Percentiles rank a stretch among this genome's conserved stretches.
Evolutionary conservation across 1,284 basidiomycete species (phyloP).

Genomic region (Flammula alnicola): DNA sequence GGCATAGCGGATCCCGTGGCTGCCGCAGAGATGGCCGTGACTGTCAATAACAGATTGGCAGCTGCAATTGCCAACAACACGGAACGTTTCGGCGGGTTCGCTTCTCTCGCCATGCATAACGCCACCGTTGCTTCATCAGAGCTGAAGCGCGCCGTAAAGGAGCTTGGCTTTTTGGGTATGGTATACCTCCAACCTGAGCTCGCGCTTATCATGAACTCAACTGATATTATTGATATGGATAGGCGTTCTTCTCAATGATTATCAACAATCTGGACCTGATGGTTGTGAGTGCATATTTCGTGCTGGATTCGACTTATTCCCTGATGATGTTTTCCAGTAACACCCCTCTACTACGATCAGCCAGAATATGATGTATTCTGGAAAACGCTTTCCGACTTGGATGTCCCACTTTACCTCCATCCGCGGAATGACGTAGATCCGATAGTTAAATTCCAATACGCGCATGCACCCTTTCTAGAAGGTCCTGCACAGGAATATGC

Average conservation of each 20-base stretch:
- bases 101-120: slow-evolving; percentile 50
- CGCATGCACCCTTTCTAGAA: slow-evolving; percentile 37
- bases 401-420: slow-evolving; percentile 50
- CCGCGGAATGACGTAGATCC: slow-evolving; percentile 38
- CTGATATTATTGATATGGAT: neutral
- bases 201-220: neutral
- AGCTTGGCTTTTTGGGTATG: slow-evolving; percentile 44
- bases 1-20: slow-evolving; percentile 40
- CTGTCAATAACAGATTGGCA: slow-evolving; percentile 42
- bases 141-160: slow-evolving; percentile 42
- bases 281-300: slow-evolving; percentile 27
- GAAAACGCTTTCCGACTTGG: slow-evolving; percentile 44
- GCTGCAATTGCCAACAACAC: slow-evolving; percentile 44
- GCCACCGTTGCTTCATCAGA: slow-evolving; percentile 44
- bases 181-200: neutral
- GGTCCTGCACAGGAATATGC: slow-evolving; percentile 44
- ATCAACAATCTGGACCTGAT: slow-evolving; percentile 42
- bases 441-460: slow-evolving; percentile 32
- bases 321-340: slow-evolving; percentile 29
- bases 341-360: slow-evolving; percentile 46
- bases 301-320: too few species aligned
- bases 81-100: slow-evolving; percentile 46
- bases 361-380: slow-evolving; percentile 50
- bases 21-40: slow-evolving; percentile 38
- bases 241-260: slow-evolving; percentile 45